Evolutionary conservation across 139 green algal species (phyloP).

Genomic region (Micromonas commoda): DNA sequence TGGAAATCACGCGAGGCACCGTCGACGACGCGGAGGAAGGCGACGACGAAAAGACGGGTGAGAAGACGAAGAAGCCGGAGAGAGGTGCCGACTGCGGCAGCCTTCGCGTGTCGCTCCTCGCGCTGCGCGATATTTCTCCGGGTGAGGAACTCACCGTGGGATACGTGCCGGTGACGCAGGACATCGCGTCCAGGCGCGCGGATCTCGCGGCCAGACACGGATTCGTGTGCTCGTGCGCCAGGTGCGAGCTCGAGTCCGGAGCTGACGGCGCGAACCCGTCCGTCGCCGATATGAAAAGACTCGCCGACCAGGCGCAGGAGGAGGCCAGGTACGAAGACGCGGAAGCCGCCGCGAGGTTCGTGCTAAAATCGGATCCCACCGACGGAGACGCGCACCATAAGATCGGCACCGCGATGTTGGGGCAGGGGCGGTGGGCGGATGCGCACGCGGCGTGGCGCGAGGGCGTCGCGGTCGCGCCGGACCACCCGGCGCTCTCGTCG

Average conservation of each 20-base stretch:
- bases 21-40: background rate
- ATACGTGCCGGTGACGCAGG: background rate
- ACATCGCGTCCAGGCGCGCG: too few species aligned
- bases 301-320: background rate
- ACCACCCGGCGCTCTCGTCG: background rate
- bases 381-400: background rate
- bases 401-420: background rate
- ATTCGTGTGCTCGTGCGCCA: background rate
- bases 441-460: conserved; percentile 8
- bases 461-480: background rate
- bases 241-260: background rate
- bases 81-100: too few species aligned
- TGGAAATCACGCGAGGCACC: background rate
- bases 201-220: background rate
- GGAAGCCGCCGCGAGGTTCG: background rate
- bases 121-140: background rate
- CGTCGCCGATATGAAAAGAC: background rate
- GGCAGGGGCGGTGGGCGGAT: background rate
- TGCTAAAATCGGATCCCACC: background rate
- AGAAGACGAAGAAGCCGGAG: too few species aligned
- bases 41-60: background rate
- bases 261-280: background rate
- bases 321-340: conserved; percentile 10
- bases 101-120: background rate
- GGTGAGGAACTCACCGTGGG: conserved; percentile 8